phyloP scores from a whole-genome alignment of 306 rosid genomes.

The Glycine tomentella region DNA sequence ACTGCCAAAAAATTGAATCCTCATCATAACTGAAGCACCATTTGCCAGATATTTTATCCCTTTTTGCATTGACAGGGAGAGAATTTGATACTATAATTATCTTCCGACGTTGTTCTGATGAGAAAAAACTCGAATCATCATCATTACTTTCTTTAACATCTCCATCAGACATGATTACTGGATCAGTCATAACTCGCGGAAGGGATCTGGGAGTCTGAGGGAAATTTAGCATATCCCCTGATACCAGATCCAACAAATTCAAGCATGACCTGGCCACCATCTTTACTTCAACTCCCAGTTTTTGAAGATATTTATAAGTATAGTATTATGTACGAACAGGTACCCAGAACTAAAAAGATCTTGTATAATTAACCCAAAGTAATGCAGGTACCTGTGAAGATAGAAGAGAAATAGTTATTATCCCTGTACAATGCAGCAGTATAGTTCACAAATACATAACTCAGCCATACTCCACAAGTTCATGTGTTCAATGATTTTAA shows the following conservation, averaged over 20 bases:
- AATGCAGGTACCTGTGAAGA: slow-evolving; percentile 45
- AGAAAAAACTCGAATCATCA: slow-evolving; percentile 42
- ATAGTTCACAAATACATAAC: slow-evolving; percentile 21
- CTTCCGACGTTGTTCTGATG: slow-evolving; percentile 53
- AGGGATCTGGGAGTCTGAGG: slow-evolving; percentile 67
- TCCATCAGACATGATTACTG: slow-evolving; percentile 60
- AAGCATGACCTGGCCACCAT: slow-evolving; percentile 71
- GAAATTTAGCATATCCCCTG: slow-evolving; percentile 64
- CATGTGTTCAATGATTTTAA: slow-evolving; percentile 14
- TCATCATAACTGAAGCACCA: slow-evolving; percentile 81
- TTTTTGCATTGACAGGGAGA: slow-evolving; percentile 75
- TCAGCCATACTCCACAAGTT: slow-evolving; percentile 3
- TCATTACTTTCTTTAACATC: slow-evolving; percentile 49
- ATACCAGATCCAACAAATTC: slow-evolving; percentile 68
- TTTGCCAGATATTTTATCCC: slow-evolving; percentile 62
- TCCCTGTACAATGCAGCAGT: slow-evolving; percentile 16
- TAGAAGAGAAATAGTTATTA: slow-evolving; percentile 34
- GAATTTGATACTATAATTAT: slow-evolving; percentile 71
- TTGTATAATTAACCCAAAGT: slow-evolving; percentile 17
- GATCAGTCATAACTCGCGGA: slow-evolving; percentile 62
- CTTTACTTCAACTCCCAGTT: slow-evolving; percentile 38
- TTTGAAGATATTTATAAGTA: slow-evolving; percentile 3
- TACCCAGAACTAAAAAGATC: slow-evolving; percentile 26
- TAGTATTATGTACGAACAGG: slow-evolving; percentile 8
- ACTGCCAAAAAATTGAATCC: slow-evolving; percentile 70